A percentile compares a stretch with the other conserved stretches of the same genome.
These are phyloP conservation scores for Taphrina sp. DNA, from an alignment of 1,139 yeast species.

Conservation along the genomic window DNA sequence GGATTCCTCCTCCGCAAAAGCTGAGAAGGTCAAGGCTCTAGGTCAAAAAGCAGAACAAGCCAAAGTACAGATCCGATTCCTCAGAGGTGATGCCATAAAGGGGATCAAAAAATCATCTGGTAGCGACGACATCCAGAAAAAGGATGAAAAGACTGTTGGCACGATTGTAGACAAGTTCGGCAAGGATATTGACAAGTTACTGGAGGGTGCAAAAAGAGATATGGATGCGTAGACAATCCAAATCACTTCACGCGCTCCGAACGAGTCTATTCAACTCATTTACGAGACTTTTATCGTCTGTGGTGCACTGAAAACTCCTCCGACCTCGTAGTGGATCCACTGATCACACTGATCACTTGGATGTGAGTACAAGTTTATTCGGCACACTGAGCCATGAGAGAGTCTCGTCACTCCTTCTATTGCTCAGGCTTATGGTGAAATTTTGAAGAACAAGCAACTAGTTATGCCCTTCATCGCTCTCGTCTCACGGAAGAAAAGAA, in stretches of 20 bases:
- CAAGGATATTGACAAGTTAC: background rate
- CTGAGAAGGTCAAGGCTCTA: background rate
- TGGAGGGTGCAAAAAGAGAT: background rate
- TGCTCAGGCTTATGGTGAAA: too few species aligned
- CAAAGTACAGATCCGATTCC: background rate
- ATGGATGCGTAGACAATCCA: background rate
- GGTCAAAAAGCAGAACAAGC: constrained; percentile 1
- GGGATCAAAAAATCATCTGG: background rate
- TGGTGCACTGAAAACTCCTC: too few species aligned
- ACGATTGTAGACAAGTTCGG: background rate
- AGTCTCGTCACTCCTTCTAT: too few species aligned
- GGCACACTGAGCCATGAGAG: too few species aligned
- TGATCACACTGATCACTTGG: too few species aligned
- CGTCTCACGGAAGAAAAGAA: background rate
- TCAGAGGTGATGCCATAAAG: constrained; percentile 11
- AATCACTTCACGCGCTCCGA: too few species aligned
- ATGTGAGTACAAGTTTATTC: too few species aligned
- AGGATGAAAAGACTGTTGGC: background rate
- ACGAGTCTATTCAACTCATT: too few species aligned
- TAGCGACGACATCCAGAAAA: background rate
- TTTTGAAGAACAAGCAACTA: too few species aligned
- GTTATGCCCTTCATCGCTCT: constrained; percentile 9
- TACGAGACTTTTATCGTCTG: too few species aligned
- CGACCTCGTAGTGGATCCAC: too few species aligned
- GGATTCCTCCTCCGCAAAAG: background rate